Percentiles rank a stretch among this genome's conserved stretches.
These are phyloP conservation scores for Blakeslea trispora DNA, from an alignment of 371 early-diverging fungal genomes.

Conservation along the genomic window DNA sequence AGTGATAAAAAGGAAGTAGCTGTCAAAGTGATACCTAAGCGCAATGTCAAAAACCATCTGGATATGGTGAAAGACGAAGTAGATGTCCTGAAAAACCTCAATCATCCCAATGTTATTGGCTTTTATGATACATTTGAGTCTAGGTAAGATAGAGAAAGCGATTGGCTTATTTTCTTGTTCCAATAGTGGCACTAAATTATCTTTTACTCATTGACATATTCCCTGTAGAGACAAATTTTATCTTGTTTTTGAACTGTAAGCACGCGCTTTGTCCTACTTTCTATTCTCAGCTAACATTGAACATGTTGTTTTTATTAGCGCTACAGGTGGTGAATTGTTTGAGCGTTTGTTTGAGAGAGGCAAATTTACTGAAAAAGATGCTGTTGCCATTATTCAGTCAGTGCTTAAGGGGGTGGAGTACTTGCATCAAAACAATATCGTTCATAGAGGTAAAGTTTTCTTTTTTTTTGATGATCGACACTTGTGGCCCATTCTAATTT, in stretches of 20 bases:
- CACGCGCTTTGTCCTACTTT: conserved; percentile 2
- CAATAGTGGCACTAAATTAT: too few relatives aligned
- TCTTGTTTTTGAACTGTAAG: conserved; percentile 86
- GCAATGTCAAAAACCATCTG: conserved; percentile 62
- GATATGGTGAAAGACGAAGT: conserved; percentile 81
- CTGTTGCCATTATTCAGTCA: conserved; percentile 67
- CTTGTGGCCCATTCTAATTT: too few relatives aligned
- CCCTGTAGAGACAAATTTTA: conserved; percentile 74
- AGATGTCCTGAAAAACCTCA: conserved; percentile 60
- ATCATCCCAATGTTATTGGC: conserved; percentile 84
- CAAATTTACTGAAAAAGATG: conserved; percentile 87
- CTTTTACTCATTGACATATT: neutral
- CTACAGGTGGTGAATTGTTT: conserved; percentile 90
- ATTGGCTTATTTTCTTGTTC: too few relatives aligned
- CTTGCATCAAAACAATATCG: conserved; percentile 72
- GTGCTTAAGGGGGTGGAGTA: conserved; percentile 71
- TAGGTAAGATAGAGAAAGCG: conserved; percentile 31
- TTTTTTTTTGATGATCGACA: too few relatives aligned
- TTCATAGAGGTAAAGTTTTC: conserved; percentile 61
- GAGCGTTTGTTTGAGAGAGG: conserved; percentile 84
- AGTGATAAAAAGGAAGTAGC: conserved; percentile 68
- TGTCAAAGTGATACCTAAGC: conserved; percentile 80
- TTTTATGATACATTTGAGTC: conserved; percentile 84
- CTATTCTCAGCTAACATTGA: neutral
- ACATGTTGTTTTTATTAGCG: conserved; percentile 26